These are phyloP conservation scores for Phragmites australis DNA, from an alignment of 176 grass and related monocot genomes.

Conservation along the genomic window DNA sequence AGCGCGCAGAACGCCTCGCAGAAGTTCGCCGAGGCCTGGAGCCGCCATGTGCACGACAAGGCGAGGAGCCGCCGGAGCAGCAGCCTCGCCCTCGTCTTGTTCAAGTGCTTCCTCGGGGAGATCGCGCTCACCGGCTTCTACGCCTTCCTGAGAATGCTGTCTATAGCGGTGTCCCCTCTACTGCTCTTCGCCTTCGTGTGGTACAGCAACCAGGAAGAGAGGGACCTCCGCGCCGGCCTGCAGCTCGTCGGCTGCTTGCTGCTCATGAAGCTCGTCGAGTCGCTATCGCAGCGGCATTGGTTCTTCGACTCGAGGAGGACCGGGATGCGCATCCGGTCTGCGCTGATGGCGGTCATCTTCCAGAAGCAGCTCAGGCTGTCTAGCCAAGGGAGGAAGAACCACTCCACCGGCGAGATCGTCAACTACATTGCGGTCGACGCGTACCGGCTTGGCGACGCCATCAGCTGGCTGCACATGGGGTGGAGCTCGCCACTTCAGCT, in stretches of 20 bases:
- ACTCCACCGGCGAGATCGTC: slow-evolving; percentile 76
- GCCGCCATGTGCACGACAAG: slow-evolving; percentile 51
- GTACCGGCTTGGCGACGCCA: slow-evolving; percentile 77
- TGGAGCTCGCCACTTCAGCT: slow-evolving; percentile 80
- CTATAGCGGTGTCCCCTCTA: slow-evolving; percentile 46
- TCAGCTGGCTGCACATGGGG: slow-evolving; percentile 83
- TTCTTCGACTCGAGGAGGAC: slow-evolving; percentile 73
- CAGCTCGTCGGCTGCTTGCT: slow-evolving; percentile 57
- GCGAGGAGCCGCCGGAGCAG: slow-evolving; percentile 33
- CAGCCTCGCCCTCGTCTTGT: slow-evolving; percentile 44
- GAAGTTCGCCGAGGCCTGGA: slow-evolving; percentile 56
- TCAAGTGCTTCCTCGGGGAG: slow-evolving; percentile 60
- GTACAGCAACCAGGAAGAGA: slow-evolving; percentile 55
- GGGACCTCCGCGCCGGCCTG: slow-evolving; percentile 41
- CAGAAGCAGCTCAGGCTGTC: slow-evolving; percentile 83
- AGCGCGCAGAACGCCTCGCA: slow-evolving; percentile 41
- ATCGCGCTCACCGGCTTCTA: slow-evolving; percentile 68
- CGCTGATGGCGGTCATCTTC: slow-evolving; percentile 72
- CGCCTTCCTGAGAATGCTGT: slow-evolving; percentile 54
- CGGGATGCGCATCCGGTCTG: slow-evolving; percentile 77
- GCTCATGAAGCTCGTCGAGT: slow-evolving; percentile 67
- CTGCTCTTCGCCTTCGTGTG: slow-evolving; percentile 72
- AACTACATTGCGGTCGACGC: slow-evolving; percentile 91
- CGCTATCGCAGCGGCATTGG: slow-evolving; percentile 80
- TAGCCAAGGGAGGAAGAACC: slow-evolving; percentile 64